These are phyloP conservation scores for Bruguiera parviflora DNA, from an alignment of 345 rosid genomes.

Conservation along the genomic window DNA sequence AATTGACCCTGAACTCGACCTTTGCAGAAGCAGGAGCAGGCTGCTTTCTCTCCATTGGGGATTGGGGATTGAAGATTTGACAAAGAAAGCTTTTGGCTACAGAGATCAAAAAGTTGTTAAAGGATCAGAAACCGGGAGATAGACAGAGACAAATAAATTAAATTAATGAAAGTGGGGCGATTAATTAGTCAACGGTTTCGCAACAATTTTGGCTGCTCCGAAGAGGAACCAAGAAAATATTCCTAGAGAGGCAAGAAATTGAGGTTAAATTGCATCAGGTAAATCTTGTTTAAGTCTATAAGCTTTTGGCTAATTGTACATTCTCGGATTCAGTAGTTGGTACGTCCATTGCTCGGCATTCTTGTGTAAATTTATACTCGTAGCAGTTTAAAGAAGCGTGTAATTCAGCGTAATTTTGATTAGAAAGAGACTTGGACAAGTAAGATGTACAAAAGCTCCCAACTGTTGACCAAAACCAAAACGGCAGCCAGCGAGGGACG, in stretches of 20 bases:
- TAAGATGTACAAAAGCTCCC: too few species aligned
- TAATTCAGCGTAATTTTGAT: too few species aligned
- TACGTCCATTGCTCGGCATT: too few species aligned
- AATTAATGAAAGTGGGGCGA: not conserved
- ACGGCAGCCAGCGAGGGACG: too few species aligned
- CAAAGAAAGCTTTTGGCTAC: not conserved
- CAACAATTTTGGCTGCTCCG: not conserved
- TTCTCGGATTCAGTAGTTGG: too few species aligned
- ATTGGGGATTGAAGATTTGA: not conserved
- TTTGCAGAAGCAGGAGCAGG: slow-evolving; percentile 21
- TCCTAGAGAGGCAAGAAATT: not conserved
- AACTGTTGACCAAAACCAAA: too few species aligned
- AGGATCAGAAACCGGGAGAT: not conserved
- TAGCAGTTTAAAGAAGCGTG: too few species aligned
- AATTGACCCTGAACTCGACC: slow-evolving; percentile 35
- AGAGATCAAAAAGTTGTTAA: not conserved
- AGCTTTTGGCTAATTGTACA: too few species aligned
- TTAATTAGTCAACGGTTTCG: not conserved
- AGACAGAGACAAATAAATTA: not conserved
- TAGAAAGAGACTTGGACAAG: too few species aligned
- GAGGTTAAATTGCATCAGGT: not conserved
- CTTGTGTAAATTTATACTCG: too few species aligned
- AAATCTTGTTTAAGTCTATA: too few species aligned
- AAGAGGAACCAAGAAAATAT: too few species aligned
- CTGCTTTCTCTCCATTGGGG: slow-evolving; percentile 4